Base-by-base conservation (phyloP, 768 basidiomycete species). In the Termitomyces sp. region DNA sequence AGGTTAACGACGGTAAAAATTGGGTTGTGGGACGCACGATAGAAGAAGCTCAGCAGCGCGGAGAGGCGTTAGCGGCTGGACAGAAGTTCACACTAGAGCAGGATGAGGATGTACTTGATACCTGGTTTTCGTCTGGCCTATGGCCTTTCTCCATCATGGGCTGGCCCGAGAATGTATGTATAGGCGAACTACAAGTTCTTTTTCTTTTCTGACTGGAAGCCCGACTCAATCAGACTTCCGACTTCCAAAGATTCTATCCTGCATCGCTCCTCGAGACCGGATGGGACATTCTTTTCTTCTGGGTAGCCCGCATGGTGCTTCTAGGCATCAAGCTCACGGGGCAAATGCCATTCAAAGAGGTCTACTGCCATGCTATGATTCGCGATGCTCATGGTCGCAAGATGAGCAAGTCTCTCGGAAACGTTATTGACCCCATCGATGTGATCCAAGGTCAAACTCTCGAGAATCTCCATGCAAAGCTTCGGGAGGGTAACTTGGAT, bases 251-350 rank as follows among this genome's bases (percentile, higher is more conserved):
- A 30, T 98, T 91, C 76, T 99, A 95, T 70, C 97, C 97, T 0
- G 74, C 91, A 2, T 82, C 86, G n/a, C 63, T 98, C 43, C 83
- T 98, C 30, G 97, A 98, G 74, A 99, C 97, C 0, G 97, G 97
- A 45, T 98, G 97, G 96, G 97, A 98, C 61, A 98, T 98, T 65
- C 72, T 99, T n/a, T 95, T 95, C 81, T 98, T 98, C 83, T 99
- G 97, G 97, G 96, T 98, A 7, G 95, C 97, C 16, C 89, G 97
- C 42, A 99, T 98, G 96, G 96, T 91, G 48, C 75, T 99, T 66
- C 84, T 98, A 35, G 96, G 97, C 42, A 74, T 93, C 64, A 81
- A 88, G 55, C 83, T 98, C 45, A 99, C 97, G 0, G 94, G 82
- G 27, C 71, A 89, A 65, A 82, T 99, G 77, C 97, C 97, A 1